phyloP scores from a whole-genome alignment of 129 eudicot species.

The Arctium minus region DNA sequence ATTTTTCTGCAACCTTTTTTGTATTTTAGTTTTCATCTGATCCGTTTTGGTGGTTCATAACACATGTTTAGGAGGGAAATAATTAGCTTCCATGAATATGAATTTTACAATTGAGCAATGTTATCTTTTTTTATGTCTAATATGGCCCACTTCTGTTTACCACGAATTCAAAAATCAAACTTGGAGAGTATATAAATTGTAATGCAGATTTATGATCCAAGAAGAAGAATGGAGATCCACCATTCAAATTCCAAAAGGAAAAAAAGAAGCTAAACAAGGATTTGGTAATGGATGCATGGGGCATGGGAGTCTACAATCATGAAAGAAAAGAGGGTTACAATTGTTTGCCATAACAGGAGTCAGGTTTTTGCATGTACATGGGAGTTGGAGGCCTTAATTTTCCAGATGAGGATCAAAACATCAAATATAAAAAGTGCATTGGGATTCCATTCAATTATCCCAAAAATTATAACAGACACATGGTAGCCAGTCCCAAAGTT shows the following conservation, averaged over 20 bases:
- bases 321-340: not conserved
- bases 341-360: not conserved
- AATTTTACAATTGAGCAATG: not conserved
- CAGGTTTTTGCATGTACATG: not conserved
- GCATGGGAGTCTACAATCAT: not conserved
- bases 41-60: not conserved
- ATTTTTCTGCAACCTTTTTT: not conserved
- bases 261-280: not conserved
- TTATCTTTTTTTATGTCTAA: not conserved
- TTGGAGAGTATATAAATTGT: no score
- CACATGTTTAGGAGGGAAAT: not conserved
- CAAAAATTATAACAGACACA: not conserved
- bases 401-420: not conserved
- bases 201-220: no score
- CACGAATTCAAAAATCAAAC: not conserved
- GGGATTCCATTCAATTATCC: not conserved
- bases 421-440: not conserved
- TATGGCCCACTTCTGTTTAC: not conserved
- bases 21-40: not conserved
- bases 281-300: not conserved
- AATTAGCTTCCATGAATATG: not conserved
- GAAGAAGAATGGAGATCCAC: not conserved
- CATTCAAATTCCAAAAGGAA: not conserved
- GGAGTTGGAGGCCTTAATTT: not conserved
- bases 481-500: not conserved